phyloP scores from a whole-genome alignment of 2,329 filamentous ascomycete genomes.

The Sclerotinia borealis region DNA sequence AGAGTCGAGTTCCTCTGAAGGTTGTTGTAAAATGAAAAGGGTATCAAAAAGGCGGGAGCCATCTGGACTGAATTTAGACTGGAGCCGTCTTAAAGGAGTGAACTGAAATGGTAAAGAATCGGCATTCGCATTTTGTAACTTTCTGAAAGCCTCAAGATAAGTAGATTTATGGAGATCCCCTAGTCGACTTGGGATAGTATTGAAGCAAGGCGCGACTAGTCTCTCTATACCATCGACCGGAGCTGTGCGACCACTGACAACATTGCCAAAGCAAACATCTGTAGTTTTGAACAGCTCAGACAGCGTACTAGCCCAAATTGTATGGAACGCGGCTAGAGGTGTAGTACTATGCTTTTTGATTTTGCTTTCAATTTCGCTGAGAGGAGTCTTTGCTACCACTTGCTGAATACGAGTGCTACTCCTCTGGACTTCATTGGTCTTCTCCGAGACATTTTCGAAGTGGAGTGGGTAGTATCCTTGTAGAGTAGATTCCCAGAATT shows the following conservation, averaged over 20 bases:
- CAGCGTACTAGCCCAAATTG: conserved; percentile 65
- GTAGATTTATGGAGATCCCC: conserved; percentile 48
- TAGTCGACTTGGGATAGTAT: conserved; percentile 71
- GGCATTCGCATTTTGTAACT: conserved; percentile 43
- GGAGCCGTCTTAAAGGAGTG: conserved; percentile 66
- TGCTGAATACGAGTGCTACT: conserved; percentile 14
- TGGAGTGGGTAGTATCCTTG: conserved; percentile 40
- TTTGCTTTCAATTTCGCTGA: conserved; percentile 39
- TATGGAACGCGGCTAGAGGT: conserved; percentile 62
- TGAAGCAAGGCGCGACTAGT: conserved; percentile 87
- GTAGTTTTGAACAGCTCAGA: conserved; percentile 45
- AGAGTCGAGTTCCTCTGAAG: conserved; percentile 48
- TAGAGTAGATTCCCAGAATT: conserved; percentile 62
- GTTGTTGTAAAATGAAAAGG: conserved; percentile 70
- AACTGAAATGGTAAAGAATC: conserved; percentile 64
- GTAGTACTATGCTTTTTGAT: conserved; percentile 52
- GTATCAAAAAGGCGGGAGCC: conserved; percentile 67
- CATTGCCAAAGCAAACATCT: conserved; percentile 83
- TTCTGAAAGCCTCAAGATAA: conserved; percentile 31
- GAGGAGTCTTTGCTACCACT: conserved; percentile 13
- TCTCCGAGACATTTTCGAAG: background rate
- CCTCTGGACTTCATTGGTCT: background rate
- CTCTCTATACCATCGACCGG: conserved; percentile 59
- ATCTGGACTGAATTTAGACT: conserved; percentile 42
- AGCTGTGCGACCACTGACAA: conserved; percentile 71